phyloP scores from a whole-genome alignment of 805 yeast species.

The Candida alai region DNA sequence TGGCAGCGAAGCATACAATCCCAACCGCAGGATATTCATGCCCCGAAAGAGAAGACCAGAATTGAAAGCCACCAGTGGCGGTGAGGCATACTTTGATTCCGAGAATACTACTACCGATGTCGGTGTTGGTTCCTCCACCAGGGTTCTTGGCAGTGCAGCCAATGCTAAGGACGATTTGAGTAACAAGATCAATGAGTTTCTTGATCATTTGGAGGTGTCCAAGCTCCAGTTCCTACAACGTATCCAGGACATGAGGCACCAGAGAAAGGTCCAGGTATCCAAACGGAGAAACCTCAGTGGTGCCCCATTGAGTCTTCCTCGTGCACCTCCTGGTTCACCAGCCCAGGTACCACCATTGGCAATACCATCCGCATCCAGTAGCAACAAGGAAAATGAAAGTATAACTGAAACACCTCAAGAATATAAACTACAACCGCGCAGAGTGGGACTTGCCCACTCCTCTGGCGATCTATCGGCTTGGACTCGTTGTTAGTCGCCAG shows the following conservation, averaged over 20 bases:
- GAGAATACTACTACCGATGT: neutral
- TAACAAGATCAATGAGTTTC: slow-evolving; percentile 7
- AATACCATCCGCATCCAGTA: slow-evolving; percentile 3
- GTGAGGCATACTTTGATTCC: neutral
- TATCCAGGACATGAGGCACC: slow-evolving; percentile 6
- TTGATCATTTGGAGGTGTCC: slow-evolving; percentile 9
- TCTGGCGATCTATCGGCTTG: neutral
- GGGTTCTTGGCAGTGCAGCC: neutral
- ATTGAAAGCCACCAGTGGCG: no score
- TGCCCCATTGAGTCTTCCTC: no score
- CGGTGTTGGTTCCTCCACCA: slow-evolving; percentile 3
- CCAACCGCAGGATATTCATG: neutral
- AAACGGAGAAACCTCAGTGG: slow-evolving; percentile 2
- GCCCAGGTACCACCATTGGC: neutral
- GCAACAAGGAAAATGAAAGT: slow-evolving; percentile 1
- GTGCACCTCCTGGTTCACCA: neutral
- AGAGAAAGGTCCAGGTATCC: slow-evolving; percentile 2
- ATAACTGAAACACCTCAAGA: neutral
- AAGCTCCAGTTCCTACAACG: slow-evolving; percentile 8
- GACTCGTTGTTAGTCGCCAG: slow-evolving; percentile 19
- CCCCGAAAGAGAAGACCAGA: neutral
- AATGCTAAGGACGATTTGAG: slow-evolving; percentile 6
- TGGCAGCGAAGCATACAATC: neutral
- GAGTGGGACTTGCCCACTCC: neutral
- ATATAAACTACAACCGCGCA: neutral